These are phyloP conservation scores for Yamadazyma endophytica DNA, from an alignment of 805 yeast genomes.

Conservation along the genomic window DNA sequence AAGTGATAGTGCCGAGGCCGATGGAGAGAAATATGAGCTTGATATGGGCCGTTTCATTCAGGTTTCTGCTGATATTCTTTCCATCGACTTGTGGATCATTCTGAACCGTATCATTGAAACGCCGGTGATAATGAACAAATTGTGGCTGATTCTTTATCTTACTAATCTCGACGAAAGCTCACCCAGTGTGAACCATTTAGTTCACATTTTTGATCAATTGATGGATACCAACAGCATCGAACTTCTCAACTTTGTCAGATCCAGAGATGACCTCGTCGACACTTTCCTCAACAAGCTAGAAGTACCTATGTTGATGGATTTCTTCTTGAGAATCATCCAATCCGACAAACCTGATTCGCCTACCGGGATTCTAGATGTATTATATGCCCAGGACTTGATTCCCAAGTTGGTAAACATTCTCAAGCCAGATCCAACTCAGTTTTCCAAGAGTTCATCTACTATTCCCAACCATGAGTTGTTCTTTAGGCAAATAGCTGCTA, in stretches of 20 bases:
- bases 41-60: slow-evolving; percentile 36
- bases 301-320: slow-evolving; percentile 93
- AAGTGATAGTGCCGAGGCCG: slow-evolving; percentile 28
- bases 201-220: slow-evolving; percentile 80
- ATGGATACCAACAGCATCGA: slow-evolving; percentile 58
- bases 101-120: slow-evolving; percentile 41
- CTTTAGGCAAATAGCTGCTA: slow-evolving; percentile 83
- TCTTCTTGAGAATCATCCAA: slow-evolving; percentile 80
- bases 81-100: slow-evolving; percentile 39
- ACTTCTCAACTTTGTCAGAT: slow-evolving; percentile 65
- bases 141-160: slow-evolving; percentile 36
- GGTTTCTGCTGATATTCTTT: slow-evolving; percentile 36
- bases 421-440: slow-evolving; percentile 61
- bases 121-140: slow-evolving; percentile 34
- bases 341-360: slow-evolving; percentile 89
- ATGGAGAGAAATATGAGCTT: too few species aligned
- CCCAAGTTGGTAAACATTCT: slow-evolving; percentile 68
- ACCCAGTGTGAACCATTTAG: slow-evolving; percentile 35
- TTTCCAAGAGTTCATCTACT: slow-evolving; percentile 18
- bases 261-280: slow-evolving; percentile 68
- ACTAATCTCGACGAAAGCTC: slow-evolving; percentile 31
- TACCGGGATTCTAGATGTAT: slow-evolving; percentile 76
- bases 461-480: slow-evolving; percentile 29
- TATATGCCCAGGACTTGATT: slow-evolving; percentile 70
- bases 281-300: slow-evolving; percentile 82